Base-by-base conservation (phyloP, 805 yeast genomes). In the Zygosaccharomyces bisporus region DNA sequence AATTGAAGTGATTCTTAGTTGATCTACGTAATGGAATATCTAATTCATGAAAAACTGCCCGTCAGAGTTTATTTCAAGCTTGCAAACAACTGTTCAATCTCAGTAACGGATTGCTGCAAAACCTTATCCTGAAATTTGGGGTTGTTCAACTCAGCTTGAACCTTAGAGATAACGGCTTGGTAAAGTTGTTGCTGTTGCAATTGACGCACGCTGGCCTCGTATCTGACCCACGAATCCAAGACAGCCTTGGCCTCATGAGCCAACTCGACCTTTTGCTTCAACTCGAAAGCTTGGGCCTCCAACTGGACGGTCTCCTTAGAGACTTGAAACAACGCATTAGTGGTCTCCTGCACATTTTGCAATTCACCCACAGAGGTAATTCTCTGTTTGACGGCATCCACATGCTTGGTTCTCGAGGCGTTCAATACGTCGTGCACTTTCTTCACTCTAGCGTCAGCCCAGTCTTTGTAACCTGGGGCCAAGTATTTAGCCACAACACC, bases 141-240 rank as follows among this genome's bases (percentile, higher is more conserved):
- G 73, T 84, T 83, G 60, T 75, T 71, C 58, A 93, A 71, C 72
- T 88, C 93, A 69, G 83, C 72, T 76, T 86, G 81, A 62, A 91
- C 93, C 76, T 87, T 89, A 44, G 89, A 74, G 67, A 89, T 86
- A 54, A 93, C 96, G 47, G 89, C 63, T 64, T 85, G 73, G 57
- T 95, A 81, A 62, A 93, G 81, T 71, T 87, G 96, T 71, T 82
- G 79, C 78, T 93, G 99, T 78, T 93, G 95, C 66, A 81, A 73
- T 76, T 88, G 95, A 76, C 97, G 91, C 57, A 90, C 93, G 68
- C 88, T 89, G 57, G 87, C 84, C 77, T 93, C 99, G 72, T 86
- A 86, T 80, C 98, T 87, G 61, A 90, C 97, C 99, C 99, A 93
- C 12, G 98, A 88, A 74, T 93, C 99, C 67, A 93, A 81, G 50